Evolutionary conservation across 2,329 filamentous ascomycete species (phyloP).

Genomic region (Epicoccum nigrum): DNA sequence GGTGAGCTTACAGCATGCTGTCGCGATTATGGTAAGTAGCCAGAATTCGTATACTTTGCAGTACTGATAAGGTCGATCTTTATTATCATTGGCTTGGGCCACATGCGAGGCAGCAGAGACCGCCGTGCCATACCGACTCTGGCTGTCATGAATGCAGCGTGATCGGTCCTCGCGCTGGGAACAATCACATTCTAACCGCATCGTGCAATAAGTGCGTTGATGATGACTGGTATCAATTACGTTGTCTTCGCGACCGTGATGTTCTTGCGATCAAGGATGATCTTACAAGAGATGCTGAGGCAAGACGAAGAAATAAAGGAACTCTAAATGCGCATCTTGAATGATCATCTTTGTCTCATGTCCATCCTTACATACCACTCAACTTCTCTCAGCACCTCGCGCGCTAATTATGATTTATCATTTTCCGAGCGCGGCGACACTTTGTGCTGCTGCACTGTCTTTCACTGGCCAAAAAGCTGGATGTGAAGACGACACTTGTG

Average conservation of each 20-base stretch:
- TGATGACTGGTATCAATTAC: conserved; percentile 26
- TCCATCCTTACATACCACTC: too few species aligned
- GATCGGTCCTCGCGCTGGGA: conserved; percentile 18
- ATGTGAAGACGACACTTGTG: too few species aligned
- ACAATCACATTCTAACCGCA: conserved; percentile 21
- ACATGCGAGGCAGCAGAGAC: conserved; percentile 19
- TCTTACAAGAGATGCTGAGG: conserved; percentile 1
- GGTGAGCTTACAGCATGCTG: conserved; percentile 22
- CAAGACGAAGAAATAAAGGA: background rate
- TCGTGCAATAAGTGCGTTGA: conserved; percentile 19
- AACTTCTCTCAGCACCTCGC: too few species aligned
- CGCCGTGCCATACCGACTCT: conserved; percentile 14
- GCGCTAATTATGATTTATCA: too few species aligned
- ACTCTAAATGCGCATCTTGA: background rate
- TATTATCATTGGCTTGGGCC: conserved; percentile 20
- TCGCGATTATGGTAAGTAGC: conserved; percentile 20
- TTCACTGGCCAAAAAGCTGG: too few species aligned
- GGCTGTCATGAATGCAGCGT: conserved; percentile 21
- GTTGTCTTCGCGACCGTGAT: conserved; percentile 18
- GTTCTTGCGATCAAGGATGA: conserved; percentile 2
- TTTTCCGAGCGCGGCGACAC: too few species aligned
- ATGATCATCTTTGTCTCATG: too few species aligned
- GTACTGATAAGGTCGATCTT: background rate
- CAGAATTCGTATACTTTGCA: background rate
- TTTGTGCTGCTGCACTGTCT: too few species aligned